Evolutionary conservation across 257 asterid species (phyloP), one percentile per base, ranked within the genome.

Genomic region (Solanum tarapatanum): DNA sequence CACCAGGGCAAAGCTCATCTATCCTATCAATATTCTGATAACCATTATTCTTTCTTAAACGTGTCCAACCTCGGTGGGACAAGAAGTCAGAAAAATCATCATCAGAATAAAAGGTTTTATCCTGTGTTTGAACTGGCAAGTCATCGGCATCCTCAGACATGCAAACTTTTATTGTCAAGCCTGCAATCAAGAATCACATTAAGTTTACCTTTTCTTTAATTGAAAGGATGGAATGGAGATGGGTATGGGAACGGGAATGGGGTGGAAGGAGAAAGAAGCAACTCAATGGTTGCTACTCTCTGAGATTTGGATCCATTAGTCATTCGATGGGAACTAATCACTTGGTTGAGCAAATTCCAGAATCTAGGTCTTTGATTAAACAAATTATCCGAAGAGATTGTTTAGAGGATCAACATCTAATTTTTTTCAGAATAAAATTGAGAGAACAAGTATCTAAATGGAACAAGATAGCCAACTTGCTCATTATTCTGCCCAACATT

Each of bases 1-100:
- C 97, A 80, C 94, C 95, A 2, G 95, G 96, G 86, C 93, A 91
- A 33, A 95, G 97, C 87, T 93, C 98, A 7, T 93, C 95, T 93
- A 95, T 72, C 23, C 69, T 90, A 86, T 94, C 98, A 37, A 93
- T 77, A 72, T 90, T 90, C 48, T 97, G 87, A 84, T 87, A 92
- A 1, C 96, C 94, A 66, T 89, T 90, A 90, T 87, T 92, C 90
- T 94, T 95, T 87, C 95, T 89, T 92, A 94, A 88, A 87, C 91
- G 90, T 60, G 92, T 91, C 97, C 97, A 95, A 35, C 98, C 92
- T 51, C 96, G 94, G 1, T 93, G 93, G 3, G 94, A 79, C 55
- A 95, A 90, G 88, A 94, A 94, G 37, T 91, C 93, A 12, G 89
- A 93, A 35, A 93, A 94, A 88, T 95, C 96, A 62, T 93, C 96